phyloP scores from a whole-genome alignment of 306 rosid genomes.

The Ceratonia siliqua region DNA sequence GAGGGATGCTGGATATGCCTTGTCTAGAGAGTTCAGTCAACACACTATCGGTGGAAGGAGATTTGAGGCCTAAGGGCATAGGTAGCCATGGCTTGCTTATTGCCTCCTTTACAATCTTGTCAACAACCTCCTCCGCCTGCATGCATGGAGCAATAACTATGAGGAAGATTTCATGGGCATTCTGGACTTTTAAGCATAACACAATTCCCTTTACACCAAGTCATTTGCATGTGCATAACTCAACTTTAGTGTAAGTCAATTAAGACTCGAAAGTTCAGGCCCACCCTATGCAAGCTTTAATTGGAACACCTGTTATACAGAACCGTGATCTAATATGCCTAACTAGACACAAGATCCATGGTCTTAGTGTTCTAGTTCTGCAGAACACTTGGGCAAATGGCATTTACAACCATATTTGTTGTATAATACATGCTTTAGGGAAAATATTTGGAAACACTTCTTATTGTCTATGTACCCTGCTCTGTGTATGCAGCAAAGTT shows the following conservation, averaged over 20 bases:
- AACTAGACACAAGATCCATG: not conserved
- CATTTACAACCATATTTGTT: not conserved
- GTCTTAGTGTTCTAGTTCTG: not conserved
- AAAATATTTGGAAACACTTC: not conserved
- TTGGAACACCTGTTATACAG: not conserved
- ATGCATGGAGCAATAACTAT: constrained; percentile 34
- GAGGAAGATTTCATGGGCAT: not conserved
- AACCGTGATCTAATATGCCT: not conserved
- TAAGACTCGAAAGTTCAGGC: not conserved
- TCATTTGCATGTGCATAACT: not conserved
- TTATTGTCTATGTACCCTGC: not conserved
- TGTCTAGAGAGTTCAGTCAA: constrained; percentile 75
- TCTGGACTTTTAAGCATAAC: not conserved
- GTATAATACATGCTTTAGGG: not conserved
- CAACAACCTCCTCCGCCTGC: constrained; percentile 94
- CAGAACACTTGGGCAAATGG: not conserved
- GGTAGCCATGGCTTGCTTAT: constrained; percentile 96
- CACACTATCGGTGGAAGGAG: constrained; percentile 85
- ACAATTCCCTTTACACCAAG: not conserved
- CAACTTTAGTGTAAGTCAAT: not conserved
- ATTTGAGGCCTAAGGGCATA: constrained; percentile 85
- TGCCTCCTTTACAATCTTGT: constrained; percentile 84
- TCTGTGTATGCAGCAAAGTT: not conserved
- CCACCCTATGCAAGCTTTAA: not conserved
- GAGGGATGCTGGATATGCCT: constrained; percentile 71